A percentile compares a stretch with the other conserved stretches of the same genome.
phyloP scores from a whole-genome alignment of 2,329 filamentous ascomycete species.

The Parascedosporium putredinis region DNA sequence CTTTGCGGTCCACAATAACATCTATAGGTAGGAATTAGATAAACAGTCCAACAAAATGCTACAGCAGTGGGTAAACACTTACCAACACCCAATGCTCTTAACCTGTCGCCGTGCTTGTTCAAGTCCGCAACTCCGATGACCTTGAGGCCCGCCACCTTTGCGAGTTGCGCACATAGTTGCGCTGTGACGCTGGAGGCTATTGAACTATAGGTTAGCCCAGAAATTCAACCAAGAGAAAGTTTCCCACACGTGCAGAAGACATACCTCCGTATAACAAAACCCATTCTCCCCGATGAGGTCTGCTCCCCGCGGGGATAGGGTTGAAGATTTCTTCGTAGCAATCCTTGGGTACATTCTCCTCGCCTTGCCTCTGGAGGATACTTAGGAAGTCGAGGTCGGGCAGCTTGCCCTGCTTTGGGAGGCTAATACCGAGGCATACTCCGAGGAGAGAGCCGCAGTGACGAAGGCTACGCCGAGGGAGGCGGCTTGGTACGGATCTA shows the following conservation, averaged over 20 bases:
- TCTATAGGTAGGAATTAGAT: conserved; percentile 36
- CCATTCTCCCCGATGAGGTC: conserved; percentile 5
- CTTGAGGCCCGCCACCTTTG: conserved; percentile 52
- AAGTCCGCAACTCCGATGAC: conserved; percentile 58
- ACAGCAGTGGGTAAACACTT: conserved; percentile 31
- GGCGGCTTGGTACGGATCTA: conserved; percentile 45
- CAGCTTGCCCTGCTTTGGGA: conserved; percentile 23
- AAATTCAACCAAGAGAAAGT: background rate
- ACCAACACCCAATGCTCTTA: conserved; percentile 6
- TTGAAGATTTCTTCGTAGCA: conserved; percentile 6
- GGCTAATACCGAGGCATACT: conserved; percentile 60
- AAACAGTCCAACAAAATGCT: conserved; percentile 22
- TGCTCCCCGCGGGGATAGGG: background rate
- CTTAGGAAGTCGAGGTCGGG: background rate
- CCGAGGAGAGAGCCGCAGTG: conserved; percentile 57
- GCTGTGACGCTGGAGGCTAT: conserved; percentile 37
- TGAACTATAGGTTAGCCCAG: background rate
- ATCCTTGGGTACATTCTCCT: background rate
- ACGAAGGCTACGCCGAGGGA: conserved; percentile 63
- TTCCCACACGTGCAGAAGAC: too few relatives aligned
- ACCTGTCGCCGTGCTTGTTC: conserved; percentile 46
- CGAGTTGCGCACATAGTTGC: conserved; percentile 55
- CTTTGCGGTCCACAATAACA: conserved; percentile 57
- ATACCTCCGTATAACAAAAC: conserved; percentile 7
- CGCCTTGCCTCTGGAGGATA: background rate